Base-by-base conservation (phyloP, 164 flowering plant genomes). In the Nymphaea colorata region DNA sequence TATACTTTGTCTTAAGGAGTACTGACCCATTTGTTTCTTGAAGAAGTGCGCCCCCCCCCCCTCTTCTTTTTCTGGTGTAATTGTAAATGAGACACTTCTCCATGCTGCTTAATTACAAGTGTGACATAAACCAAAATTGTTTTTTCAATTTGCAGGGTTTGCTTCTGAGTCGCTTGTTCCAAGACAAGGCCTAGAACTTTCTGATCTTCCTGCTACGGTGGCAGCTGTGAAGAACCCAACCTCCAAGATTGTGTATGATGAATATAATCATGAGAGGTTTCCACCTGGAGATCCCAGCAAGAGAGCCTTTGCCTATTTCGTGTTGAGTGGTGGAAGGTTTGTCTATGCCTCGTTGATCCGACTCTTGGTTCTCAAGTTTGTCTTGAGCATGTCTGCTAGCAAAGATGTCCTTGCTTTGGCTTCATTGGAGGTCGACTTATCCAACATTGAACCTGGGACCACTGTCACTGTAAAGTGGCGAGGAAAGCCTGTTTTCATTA, bases 381-480 rank as follows among this genome's bases (percentile, higher is more conserved):
- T 76, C 64, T 64, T 69, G 42, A 71, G 72, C 66, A 71, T 71
- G 77, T 75, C 77, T 16, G 71, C 72, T 11, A 71, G 74, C 63
- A 68, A 71, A 57, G 71, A 71, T 44, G 72, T 71, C 43, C 74
- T 72, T 64, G 70, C 75, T 55, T 67, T 75, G 6, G 74, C 77
- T 14, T 75, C 77, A 12, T 44, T 71, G 10, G 74, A 75, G 72
- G 77, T 75, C 42, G 74, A 71, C 66, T 68, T 75, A 12, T 71
- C 74, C n/a, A 66, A 66, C 67, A 71, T 71, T 44, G 74, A 75
- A 41, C 74, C 74, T 6, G 69, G 77, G 11, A 71, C 43, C 43
- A 75, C 77, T 3, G 75, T 72, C 2, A 74, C 76, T 43, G 73
- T 74, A 18, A 74, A 70, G 70, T 74, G 76, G 76, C 67, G 76